phyloP scores from a whole-genome alignment of 495 filamentous ascomycete genomes.

The Lophiostoma macrostomum region DNA sequence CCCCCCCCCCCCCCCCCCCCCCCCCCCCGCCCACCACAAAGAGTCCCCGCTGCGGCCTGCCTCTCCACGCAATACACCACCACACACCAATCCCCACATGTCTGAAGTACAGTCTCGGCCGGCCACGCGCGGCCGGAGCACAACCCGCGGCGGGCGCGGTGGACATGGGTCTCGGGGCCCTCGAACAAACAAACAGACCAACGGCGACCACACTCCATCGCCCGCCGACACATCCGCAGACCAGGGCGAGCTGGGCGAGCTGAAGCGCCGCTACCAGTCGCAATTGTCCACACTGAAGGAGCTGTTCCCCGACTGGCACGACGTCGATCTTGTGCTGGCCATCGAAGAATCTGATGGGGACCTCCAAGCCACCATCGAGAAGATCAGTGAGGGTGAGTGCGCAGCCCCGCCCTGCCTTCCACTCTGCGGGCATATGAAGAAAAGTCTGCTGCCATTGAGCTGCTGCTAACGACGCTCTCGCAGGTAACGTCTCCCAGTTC shows the following conservation, averaged over 20 bases:
- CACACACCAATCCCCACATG: slow-evolving; percentile 55
- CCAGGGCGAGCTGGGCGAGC: slow-evolving; percentile 82
- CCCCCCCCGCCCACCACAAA: slow-evolving; percentile 2
- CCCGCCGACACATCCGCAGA: slow-evolving; percentile 65
- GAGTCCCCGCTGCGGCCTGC: slow-evolving; percentile 2
- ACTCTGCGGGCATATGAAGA: neutral
- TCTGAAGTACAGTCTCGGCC: slow-evolving; percentile 86
- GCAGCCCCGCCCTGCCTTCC: neutral
- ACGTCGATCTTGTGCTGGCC: slow-evolving; percentile 86
- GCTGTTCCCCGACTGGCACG: slow-evolving; percentile 87
- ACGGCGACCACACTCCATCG: slow-evolving; percentile 55
- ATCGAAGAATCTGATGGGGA: slow-evolving; percentile 90
- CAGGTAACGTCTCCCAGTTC: slow-evolving; percentile 90
- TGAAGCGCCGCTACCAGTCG: slow-evolving; percentile 80
- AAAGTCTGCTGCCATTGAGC: slow-evolving; percentile 4
- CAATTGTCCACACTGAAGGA: slow-evolving; percentile 78
- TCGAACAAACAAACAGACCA: slow-evolving; percentile 61
- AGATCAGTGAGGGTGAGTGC: slow-evolving; percentile 82
- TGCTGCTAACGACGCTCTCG: slow-evolving; percentile 18
- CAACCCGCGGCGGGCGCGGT: slow-evolving; percentile 74
- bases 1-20: slow-evolving; percentile 10
- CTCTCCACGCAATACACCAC: neutral
- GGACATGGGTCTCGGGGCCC: slow-evolving; percentile 67
- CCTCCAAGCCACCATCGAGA: slow-evolving; percentile 74
- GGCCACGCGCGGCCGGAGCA: slow-evolving; percentile 76